Evolutionary conservation across 768 basidiomycete species (phyloP).

Genomic region (Hydnomerulius pinastri): DNA sequence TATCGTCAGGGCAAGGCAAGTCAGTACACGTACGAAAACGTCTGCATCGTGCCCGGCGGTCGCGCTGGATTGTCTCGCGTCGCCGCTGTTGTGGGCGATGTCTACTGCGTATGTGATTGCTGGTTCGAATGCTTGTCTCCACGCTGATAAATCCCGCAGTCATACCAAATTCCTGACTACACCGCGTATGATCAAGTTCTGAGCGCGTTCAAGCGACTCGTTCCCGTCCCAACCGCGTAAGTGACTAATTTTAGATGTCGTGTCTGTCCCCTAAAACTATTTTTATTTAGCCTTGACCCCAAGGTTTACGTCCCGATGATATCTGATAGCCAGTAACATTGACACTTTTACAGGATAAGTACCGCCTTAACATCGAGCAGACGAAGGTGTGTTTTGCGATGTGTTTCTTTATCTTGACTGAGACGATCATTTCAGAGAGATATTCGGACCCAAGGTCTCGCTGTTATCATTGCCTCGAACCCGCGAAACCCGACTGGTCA

Average conservation of each 20-base stretch:
- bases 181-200: constrained; percentile 86
- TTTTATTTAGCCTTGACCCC: constrained; percentile 43
- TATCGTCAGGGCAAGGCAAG: constrained; percentile 81
- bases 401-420: not conserved
- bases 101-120: constrained; percentile 63
- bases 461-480: constrained; percentile 87
- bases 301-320: constrained; percentile 31
- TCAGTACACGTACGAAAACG: constrained; percentile 90
- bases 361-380: constrained; percentile 77
- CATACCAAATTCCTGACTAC: constrained; percentile 91
- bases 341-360: constrained; percentile 50
- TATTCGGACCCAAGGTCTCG: constrained; percentile 78
- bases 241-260: constrained; percentile 27
- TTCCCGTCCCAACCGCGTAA: constrained; percentile 88
- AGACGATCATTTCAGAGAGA: constrained; percentile 53
- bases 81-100: constrained; percentile 89
- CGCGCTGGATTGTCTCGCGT: constrained; percentile 87
- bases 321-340: constrained; percentile 4
- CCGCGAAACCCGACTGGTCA: constrained; percentile 99
- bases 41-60: constrained; percentile 94
- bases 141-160: constrained; percentile 41
- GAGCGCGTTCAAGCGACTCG: constrained; percentile 83
- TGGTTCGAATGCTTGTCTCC: not conserved
- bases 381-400: constrained; percentile 52
- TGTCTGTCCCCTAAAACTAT: constrained; percentile 7